Evolutionary conservation across 441 rosid species (phyloP).

Genomic region (Metrosideros polymorpha): DNA sequence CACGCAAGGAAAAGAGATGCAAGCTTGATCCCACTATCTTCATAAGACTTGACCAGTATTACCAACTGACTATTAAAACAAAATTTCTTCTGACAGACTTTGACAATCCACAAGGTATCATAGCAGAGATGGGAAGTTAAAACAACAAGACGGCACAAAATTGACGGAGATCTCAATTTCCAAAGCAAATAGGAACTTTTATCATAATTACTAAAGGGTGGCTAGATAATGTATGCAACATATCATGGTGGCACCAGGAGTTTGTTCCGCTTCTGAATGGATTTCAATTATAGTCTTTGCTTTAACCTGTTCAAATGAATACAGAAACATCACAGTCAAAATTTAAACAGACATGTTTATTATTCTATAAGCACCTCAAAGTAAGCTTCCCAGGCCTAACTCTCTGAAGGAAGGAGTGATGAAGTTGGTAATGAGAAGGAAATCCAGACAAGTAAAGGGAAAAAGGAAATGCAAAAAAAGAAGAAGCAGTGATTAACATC

Average conservation of each 20-base stretch:
- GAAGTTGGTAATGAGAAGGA: neutral
- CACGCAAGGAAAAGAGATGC: neutral
- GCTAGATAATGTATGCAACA: neutral
- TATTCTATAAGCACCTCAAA: neutral
- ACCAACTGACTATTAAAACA: neutral
- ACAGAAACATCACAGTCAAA: neutral
- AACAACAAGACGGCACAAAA: neutral
- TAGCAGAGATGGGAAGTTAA: neutral
- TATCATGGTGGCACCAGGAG: neutral
- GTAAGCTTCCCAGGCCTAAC: neutral
- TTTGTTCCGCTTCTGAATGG: conserved; percentile 8
- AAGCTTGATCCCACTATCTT: neutral
- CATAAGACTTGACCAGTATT: neutral
- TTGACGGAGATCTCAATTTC: neutral
- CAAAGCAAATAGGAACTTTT: neutral
- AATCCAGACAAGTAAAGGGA: neutral
- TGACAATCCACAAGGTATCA: neutral
- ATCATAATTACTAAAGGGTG: neutral
- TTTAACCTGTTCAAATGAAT: neutral
- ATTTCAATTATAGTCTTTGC: conserved; percentile 3
- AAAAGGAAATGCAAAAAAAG: neutral
- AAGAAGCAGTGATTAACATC: neutral
- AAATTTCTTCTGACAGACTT: neutral
- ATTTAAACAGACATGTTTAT: neutral
- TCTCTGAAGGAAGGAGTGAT: neutral